Conservation (phyloP, 345 rosid species). For the Populus alba region DNA sequence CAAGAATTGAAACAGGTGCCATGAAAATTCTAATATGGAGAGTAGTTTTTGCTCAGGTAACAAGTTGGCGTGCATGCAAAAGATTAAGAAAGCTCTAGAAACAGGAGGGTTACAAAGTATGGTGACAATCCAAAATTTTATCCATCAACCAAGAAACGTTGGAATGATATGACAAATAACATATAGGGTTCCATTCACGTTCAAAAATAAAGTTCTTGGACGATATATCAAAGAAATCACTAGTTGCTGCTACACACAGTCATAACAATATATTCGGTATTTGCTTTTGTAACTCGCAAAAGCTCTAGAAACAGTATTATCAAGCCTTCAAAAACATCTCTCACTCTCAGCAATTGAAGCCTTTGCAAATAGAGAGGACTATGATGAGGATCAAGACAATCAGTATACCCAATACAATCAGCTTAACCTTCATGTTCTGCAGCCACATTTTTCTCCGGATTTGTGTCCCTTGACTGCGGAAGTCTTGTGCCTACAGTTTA, state of each 20-base stretch:
- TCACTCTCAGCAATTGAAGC: conserved; percentile 42
- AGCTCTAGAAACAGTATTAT: neutral
- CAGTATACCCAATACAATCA: conserved; percentile 42
- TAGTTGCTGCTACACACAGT: conserved; percentile 25
- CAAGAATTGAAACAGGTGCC: neutral
- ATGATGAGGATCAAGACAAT: conserved; percentile 43
- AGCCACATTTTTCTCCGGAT: conserved; percentile 49
- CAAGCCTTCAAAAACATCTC: neutral
- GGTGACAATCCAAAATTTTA: neutral
- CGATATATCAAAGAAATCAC: conserved; percentile 18
- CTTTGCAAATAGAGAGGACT: conserved; percentile 42
- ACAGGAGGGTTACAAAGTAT: neutral
- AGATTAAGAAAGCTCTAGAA: neutral
- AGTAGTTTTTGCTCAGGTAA: neutral
- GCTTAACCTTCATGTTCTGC: conserved; percentile 47
- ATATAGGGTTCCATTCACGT: conserved; percentile 16
- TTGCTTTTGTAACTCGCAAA: conserved; percentile 15
- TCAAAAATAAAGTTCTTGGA: conserved; percentile 9
- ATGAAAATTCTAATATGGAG: neutral
- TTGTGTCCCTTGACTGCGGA: conserved; percentile 32
- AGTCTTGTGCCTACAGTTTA: conserved; percentile 39
- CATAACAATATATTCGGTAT: conserved; percentile 17
- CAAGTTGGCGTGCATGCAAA: neutral
- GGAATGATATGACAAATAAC: conserved; percentile 8
- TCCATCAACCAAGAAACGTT: neutral